These are phyloP conservation scores for Diversispora eburnea DNA, from an alignment of 192 early-diverging fungal species.

Conservation along the genomic window DNA sequence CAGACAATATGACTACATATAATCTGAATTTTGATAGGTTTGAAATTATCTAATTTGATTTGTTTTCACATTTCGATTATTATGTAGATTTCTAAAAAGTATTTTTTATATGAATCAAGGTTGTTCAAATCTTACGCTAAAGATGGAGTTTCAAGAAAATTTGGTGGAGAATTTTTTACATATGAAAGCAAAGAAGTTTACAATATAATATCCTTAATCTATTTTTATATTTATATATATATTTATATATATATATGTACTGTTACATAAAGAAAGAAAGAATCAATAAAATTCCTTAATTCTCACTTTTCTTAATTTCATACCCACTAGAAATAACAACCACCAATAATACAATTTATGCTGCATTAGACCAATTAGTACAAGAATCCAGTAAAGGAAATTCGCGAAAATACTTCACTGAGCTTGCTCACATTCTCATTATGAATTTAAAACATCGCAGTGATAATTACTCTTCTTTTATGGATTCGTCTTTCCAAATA, in stretches of 20 bases:
- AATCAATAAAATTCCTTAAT: too few relatives aligned
- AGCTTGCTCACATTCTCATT: constrained; percentile 1
- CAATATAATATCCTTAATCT: constrained; percentile 15
- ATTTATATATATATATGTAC: neutral
- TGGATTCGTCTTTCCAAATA: neutral
- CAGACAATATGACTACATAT: too few relatives aligned
- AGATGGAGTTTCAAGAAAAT: neutral
- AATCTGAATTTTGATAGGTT: too few relatives aligned
- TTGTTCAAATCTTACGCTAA: neutral
- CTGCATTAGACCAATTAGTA: neutral
- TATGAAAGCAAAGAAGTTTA: neutral
- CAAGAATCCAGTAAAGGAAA: neutral
- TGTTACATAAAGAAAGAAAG: neutral
- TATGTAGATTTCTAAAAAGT: too few relatives aligned
- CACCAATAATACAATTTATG: constrained; percentile 4
- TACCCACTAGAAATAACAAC: constrained; percentile 12
- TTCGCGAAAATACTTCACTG: neutral
- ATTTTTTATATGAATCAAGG: neutral
- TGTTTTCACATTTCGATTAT: too few relatives aligned
- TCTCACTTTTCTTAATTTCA: neutral
- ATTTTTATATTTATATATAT: neutral
- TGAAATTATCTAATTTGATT: too few relatives aligned
- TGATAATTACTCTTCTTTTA: neutral
- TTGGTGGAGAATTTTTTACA: neutral
- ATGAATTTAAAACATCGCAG: neutral